Base-by-base conservation (phyloP, 768 basidiomycete species). In the Naganishia onofrii region DNA sequence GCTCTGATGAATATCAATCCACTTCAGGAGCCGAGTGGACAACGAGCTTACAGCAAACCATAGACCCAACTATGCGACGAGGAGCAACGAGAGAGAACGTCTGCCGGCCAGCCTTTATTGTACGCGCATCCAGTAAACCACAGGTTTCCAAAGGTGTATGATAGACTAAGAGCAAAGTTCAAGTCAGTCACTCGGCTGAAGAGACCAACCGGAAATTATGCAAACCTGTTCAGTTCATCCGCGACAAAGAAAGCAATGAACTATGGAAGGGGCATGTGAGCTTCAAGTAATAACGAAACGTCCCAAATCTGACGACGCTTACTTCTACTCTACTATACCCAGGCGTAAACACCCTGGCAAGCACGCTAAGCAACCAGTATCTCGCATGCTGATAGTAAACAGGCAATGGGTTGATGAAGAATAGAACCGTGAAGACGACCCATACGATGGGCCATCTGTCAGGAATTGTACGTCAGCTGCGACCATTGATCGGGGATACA, bases 281-380 rank as follows among this genome's bases (percentile, higher is more conserved):
- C 36, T 29, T 53, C n/a, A n/a, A 19, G 6, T 12, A 6, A 34
- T 51, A 3, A 9, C 5, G 68, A 74, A 68, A 58, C 23, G 29
- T 28, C 34, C 32, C 15, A 23, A 26, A 32, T 29, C 28, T 17
- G 21, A 54, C 19, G 63, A 51, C 3, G 56, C 84, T 67, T 73
- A 90, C 90, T 85, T 93, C 92, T 69, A 94, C 92, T 15, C 83
- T 84, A 60, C 85, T 85, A 36, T 83, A 83, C 2, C 94, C 93
- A 23, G 91, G 87, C 10, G 86, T 78, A 28, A 90, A 82, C 26
- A 93, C 84, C 66, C 87, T 85, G 19, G 84, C 85, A 21, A 89
- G 70, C 46, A 84, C 87, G 75, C 83, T 86, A 31, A 93, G 75
- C 46, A 92, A 78, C 96, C 96, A 99, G 82, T 86, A 92, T 51